Base-by-base conservation (phyloP, 192 early-diverging fungal genomes). In the Entomortierella chlamydospora region DNA sequence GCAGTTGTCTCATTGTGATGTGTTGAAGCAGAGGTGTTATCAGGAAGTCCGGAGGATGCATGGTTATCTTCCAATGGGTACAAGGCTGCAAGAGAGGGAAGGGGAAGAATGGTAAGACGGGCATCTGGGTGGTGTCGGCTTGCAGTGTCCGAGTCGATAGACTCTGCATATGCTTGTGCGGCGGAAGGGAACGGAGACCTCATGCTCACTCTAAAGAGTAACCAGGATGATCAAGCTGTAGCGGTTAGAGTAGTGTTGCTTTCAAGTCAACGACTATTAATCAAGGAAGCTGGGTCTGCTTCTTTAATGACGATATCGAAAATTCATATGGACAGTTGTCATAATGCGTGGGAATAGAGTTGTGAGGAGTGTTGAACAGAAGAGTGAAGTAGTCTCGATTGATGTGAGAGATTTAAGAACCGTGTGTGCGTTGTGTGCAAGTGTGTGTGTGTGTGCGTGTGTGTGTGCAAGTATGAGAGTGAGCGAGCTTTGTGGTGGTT, bases 61-160 rank as follows among this genome's bases (percentile, higher is more conserved):
- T 50, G 63, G 29, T 28, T 15, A 15, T 79, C 76, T 1, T 79
- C 68, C 11, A 79, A 26, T 0, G 76, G 76, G 28, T 79, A 79
- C 51, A 81, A 65, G 15, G 70, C 70, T 51, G 70, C 70, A 37
- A 81, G 71, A 1, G 79, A 81, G 4, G 79, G 79, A 17, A 81
- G 70, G 15, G 71, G 70, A 6, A 73, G 71, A n/a, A 73, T 81
- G 31, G 62, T 82, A 42, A 70, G 72, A n/a, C 72, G 76, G 25
- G 76, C 76, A 33, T 79, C 68, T 12, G 76, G 76, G 37, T 79
- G 76, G 68, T 79, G 76, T 43, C 68, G 54, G 37, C 76, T 79
- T 33, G 76, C 57, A 2, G 76, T 79, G n/a, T 69, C 76, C n/a
- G 76, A 79, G 68, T 82, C 72, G 50, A 76, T 70, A 42, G 69